A percentile compares a stretch with the other conserved stretches of the same genome.
Conservation (phyloP, 805 yeast species). For the Yamadazyma takamatsuzukensis region DNA sequence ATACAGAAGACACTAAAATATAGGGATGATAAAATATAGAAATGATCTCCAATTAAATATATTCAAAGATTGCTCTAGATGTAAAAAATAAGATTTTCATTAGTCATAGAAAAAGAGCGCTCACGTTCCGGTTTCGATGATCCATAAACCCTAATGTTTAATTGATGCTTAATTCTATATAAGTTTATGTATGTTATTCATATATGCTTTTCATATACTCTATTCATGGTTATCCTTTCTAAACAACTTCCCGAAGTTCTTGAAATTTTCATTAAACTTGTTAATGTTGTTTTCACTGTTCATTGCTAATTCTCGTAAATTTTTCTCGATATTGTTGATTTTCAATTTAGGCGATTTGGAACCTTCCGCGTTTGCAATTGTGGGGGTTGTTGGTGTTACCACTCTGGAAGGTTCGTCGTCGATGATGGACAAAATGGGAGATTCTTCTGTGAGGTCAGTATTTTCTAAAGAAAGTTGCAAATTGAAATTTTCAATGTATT, state of each 20-base stretch:
- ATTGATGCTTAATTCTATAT: no score
- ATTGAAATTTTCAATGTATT: conserved; percentile 36
- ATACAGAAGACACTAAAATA: no score
- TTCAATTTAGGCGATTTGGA: conserved; percentile 24
- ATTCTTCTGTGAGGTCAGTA: conserved; percentile 23
- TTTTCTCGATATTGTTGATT: conserved; percentile 44
- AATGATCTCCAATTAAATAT: no score
- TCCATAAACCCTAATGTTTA: no score
- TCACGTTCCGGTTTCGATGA: no score
- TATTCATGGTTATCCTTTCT: conserved; percentile 26
- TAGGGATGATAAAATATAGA: no score
- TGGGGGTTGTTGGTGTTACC: not conserved
- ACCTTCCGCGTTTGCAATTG: conserved; percentile 13
- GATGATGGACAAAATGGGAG: conserved; percentile 28
- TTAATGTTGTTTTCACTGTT: conserved; percentile 59
- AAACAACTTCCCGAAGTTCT: conserved; percentile 55
- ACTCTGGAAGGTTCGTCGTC: conserved; percentile 21
- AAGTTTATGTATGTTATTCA: no score
- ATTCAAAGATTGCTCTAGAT: no score
- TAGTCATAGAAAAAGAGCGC: no score
- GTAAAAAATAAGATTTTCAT: no score
- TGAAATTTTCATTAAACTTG: conserved; percentile 63
- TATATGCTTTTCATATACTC: no score
- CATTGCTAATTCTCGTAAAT: conserved; percentile 43
- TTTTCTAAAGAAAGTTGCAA: conserved; percentile 28